Conservation (phyloP, 2,329 filamentous ascomycete genomes). For the Apiospora marii region DNA sequence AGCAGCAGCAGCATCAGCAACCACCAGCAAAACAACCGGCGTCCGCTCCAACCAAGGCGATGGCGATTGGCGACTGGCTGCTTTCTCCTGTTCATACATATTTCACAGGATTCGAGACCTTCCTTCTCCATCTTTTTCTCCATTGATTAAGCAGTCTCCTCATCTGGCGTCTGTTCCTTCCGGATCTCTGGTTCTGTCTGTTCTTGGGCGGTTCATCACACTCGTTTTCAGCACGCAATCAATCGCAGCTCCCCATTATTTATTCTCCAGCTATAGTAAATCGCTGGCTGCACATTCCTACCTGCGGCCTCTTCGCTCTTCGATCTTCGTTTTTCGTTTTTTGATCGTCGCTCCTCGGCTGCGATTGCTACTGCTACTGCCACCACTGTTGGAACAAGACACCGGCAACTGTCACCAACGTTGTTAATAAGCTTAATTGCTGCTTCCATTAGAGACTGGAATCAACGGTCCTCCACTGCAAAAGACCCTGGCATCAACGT, state of each 20-base stretch:
- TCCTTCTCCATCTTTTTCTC: constrained; percentile 18
- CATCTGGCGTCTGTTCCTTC: neutral
- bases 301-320: neutral
- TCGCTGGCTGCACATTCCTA: neutral
- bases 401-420: neutral
- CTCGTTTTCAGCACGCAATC: constrained; percentile 4
- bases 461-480: neutral
- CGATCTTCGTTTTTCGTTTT: neutral
- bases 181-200: constrained; percentile 6
- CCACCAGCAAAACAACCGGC: neutral
- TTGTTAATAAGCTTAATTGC: no score
- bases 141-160: constrained; percentile 18
- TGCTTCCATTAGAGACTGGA: neutral
- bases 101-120: constrained; percentile 16
- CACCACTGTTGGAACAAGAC: neutral
- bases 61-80: neutral
- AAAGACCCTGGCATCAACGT: neutral
- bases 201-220: constrained; percentile 11
- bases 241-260: constrained; percentile 3
- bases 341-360: neutral
- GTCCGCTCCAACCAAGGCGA: neutral
- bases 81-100: neutral
- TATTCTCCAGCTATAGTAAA: constrained; percentile 1
- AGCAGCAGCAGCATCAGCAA: neutral
- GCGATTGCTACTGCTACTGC: no score